A percentile compares a stretch with the other conserved stretches of the same genome.
These are phyloP conservation scores for Eucalyptus brandiana DNA, from an alignment of 345 rosid genomes.

Conservation along the genomic window DNA sequence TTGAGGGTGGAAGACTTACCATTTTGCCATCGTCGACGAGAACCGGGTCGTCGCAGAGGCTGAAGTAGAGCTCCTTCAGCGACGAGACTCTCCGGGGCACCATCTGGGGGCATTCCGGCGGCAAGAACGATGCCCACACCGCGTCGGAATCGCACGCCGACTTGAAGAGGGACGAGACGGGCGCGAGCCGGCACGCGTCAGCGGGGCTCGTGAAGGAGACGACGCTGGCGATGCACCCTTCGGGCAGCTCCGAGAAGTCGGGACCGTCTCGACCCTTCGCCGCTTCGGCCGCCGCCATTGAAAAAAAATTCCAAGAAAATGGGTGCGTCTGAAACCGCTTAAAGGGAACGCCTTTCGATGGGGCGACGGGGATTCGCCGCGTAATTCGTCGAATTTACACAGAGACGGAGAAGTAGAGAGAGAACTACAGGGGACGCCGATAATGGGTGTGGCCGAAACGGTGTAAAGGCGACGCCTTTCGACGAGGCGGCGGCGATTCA, in stretches of 20 bases:
- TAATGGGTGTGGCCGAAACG: background rate
- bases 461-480: background rate
- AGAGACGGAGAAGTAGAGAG: background rate
- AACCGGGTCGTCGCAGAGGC: background rate
- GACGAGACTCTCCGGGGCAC: background rate
- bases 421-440: background rate
- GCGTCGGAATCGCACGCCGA: constrained; percentile 11
- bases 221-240: background rate
- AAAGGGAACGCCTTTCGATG: background rate
- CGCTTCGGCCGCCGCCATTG: background rate
- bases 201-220: constrained; percentile 6
- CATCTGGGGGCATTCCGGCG: background rate
- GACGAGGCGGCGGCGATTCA: too few species aligned
- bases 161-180: constrained; percentile 1
- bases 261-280: background rate
- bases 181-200: constrained; percentile 4
- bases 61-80: constrained; percentile 7
- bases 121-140: constrained; percentile 14
- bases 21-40: too few species aligned
- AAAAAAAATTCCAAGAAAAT: background rate
- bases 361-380: background rate
- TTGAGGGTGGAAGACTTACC: too few species aligned
- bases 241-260: background rate
- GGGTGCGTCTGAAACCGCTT: background rate
- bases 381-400: background rate